Conservation (phyloP, 2,329 filamentous ascomycete species). For the Gyromitra esculenta region DNA sequence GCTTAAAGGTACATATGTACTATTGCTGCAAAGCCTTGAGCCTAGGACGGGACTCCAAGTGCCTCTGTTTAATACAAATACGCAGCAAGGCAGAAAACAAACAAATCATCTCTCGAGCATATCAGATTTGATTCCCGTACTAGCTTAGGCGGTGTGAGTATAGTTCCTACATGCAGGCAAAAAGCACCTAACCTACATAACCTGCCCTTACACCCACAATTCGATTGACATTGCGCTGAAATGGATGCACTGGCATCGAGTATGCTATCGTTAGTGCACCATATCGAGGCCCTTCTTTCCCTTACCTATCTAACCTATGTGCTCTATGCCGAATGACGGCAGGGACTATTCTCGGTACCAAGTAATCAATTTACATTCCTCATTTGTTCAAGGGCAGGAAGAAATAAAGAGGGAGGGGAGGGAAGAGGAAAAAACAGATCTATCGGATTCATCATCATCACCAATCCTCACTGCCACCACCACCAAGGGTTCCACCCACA, state of each 20-base stretch:
- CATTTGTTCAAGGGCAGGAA: conserved; percentile 24
- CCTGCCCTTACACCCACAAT: conserved; percentile 8
- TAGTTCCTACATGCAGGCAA: conserved; percentile 31
- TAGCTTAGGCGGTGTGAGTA: conserved; percentile 6
- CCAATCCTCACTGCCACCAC: conserved; percentile 38
- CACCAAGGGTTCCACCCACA: conserved; percentile 13
- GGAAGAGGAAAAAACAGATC: conserved; percentile 22
- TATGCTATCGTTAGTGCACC: conserved; percentile 13
- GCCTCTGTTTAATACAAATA: conserved; percentile 17
- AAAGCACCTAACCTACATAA: conserved; percentile 32
- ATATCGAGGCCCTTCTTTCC: conserved; percentile 10
- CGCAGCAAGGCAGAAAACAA: conserved; percentile 36
- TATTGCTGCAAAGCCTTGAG: conserved; percentile 12
- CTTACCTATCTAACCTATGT: conserved; percentile 10
- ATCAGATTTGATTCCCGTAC: conserved; percentile 24
- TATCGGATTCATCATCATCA: conserved; percentile 49
- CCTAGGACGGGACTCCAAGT: not conserved
- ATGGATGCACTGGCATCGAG: conserved; percentile 42
- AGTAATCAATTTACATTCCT: conserved; percentile 31
- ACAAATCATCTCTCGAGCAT: conserved; percentile 19
- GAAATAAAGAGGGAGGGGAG: conserved; percentile 4
- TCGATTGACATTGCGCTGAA: conserved; percentile 9
- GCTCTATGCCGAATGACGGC: conserved; percentile 23
- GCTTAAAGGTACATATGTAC: conserved; percentile 46
- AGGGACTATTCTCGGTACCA: conserved; percentile 40